These are phyloP conservation scores for Pseudocercospora musae DNA, from an alignment of 2,329 filamentous ascomycete species.

Conservation along the genomic window DNA sequence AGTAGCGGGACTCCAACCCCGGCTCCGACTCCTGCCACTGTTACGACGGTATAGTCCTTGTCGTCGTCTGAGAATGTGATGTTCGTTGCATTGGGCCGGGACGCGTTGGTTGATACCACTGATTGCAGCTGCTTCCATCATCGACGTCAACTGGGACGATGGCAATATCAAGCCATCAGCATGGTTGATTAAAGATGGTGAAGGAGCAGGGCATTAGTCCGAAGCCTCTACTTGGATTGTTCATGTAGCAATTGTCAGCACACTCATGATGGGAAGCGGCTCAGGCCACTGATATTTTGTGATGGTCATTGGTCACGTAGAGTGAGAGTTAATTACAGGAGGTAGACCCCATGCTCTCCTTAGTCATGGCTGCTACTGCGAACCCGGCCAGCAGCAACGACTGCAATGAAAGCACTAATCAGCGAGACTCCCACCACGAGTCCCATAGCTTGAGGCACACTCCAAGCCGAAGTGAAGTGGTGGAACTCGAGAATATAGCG, in stretches of 20 bases:
- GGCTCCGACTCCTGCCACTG: constrained; percentile 13
- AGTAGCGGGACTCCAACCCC: constrained; percentile 15
- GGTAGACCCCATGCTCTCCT: too few species aligned
- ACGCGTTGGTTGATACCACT: not conserved
- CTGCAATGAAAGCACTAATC: constrained; percentile 34
- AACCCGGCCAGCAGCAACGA: constrained; percentile 37
- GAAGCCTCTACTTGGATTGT: not conserved
- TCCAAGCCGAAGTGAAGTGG: not conserved
- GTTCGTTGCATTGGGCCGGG: not conserved
- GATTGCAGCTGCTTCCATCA: constrained; percentile 10
- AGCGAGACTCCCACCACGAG: constrained; percentile 35
- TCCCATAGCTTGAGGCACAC: constrained; percentile 28
- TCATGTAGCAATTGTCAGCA: constrained; percentile 7
- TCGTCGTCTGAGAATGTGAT: not conserved
- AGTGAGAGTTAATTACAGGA: too few species aligned
- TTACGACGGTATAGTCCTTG: constrained; percentile 5
- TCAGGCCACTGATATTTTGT: too few species aligned
- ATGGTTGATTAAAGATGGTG: constrained; percentile 5
- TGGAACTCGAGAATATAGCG: too few species aligned
- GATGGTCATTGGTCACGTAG: too few species aligned
- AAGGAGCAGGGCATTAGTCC: constrained; percentile 10
- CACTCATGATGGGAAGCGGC: too few species aligned
- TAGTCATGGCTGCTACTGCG: too few species aligned
- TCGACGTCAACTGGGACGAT: constrained; percentile 8
- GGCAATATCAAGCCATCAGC: constrained; percentile 4